phyloP scores from a whole-genome alignment of 495 filamentous ascomycete genomes.

The Penicillium manginii region DNA sequence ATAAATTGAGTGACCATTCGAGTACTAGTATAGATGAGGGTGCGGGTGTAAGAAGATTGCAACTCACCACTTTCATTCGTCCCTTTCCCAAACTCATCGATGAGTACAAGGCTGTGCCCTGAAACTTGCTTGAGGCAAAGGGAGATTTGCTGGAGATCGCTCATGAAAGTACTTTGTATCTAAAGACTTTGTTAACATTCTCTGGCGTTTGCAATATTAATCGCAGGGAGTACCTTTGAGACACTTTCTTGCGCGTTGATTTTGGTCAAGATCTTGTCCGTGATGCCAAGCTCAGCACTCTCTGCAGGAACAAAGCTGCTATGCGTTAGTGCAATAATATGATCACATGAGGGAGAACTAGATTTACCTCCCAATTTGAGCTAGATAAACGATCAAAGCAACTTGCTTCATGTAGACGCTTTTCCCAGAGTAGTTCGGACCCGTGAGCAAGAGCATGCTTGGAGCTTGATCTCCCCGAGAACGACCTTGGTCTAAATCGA shows the following conservation, averaged over 20 bases:
- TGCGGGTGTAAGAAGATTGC: neutral
- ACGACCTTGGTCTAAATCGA: neutral
- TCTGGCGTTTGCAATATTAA: neutral
- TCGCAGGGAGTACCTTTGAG: slow-evolving; percentile 53
- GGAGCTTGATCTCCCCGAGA: slow-evolving; percentile 40
- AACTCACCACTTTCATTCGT: slow-evolving; percentile 67
- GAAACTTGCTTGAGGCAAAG: slow-evolving; percentile 80
- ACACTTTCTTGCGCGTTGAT: slow-evolving; percentile 88
- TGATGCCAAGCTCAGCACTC: slow-evolving; percentile 78
- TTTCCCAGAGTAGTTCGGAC: slow-evolving; percentile 96
- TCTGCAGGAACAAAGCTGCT: slow-evolving; percentile 81
- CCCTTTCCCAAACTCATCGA: slow-evolving; percentile 97
- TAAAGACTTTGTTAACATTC: slow-evolving; percentile 22
- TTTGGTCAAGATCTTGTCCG: slow-evolving; percentile 90
- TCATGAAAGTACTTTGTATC: slow-evolving; percentile 91
- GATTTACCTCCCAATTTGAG: slow-evolving; percentile 77
- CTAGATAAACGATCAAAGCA: slow-evolving; percentile 91
- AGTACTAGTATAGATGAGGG: neutral
- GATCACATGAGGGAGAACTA: neutral
- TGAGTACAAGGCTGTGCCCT: slow-evolving; percentile 74
- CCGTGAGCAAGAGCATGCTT: slow-evolving; percentile 84
- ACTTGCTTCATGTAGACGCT: slow-evolving; percentile 94
- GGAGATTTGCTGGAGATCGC: slow-evolving; percentile 87
- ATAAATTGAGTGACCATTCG: neutral
- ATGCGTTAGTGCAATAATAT: neutral